Conservation (phyloP, 208 protist species). For the Trypanosoma melophagium region DNA sequence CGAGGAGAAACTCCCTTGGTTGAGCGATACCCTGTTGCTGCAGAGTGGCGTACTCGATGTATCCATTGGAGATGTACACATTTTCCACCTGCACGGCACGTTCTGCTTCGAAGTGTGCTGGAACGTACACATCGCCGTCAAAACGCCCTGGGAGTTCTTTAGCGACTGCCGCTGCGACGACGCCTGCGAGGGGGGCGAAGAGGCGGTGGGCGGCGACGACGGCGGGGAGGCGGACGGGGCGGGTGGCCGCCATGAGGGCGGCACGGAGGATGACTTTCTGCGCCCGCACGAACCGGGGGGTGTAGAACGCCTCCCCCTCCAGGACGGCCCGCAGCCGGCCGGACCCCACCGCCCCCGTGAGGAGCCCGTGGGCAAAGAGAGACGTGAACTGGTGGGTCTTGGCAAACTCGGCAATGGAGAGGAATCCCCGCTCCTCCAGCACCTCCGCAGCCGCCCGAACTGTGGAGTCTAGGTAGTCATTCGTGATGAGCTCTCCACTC, state of each 20-base stretch:
- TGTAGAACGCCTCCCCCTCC: constrained; percentile 64
- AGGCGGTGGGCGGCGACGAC: constrained; percentile 59
- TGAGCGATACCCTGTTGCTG: constrained; percentile 52
- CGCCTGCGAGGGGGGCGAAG: constrained; percentile 48
- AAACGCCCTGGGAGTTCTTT: constrained; percentile 56
- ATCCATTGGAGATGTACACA: constrained; percentile 77
- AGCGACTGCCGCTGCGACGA: constrained; percentile 37
- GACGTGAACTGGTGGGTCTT: constrained; percentile 64
- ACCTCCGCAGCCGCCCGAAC: constrained; percentile 47
- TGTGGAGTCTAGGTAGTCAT: constrained; percentile 55
- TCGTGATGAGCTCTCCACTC: constrained; percentile 68
- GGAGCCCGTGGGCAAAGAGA: constrained; percentile 48
- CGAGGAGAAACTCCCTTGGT: constrained; percentile 58
- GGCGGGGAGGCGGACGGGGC: constrained; percentile 56
- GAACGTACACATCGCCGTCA: constrained; percentile 51
- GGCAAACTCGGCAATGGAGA: constrained; percentile 60
- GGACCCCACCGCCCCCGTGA: constrained; percentile 44
- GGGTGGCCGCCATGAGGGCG: constrained; percentile 57
- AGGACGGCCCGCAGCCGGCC: constrained; percentile 43
- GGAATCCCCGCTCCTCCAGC: constrained; percentile 65
- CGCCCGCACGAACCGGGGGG: constrained; percentile 59
- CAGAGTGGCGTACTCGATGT: constrained; percentile 60
- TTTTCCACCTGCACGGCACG: constrained; percentile 60
- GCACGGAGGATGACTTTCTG: constrained; percentile 68
- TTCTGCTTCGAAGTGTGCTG: constrained; percentile 44